These are phyloP conservation scores for Curvularia sp. DNA, from an alignment of 2,329 filamentous ascomycete species.

Conservation along the genomic window DNA sequence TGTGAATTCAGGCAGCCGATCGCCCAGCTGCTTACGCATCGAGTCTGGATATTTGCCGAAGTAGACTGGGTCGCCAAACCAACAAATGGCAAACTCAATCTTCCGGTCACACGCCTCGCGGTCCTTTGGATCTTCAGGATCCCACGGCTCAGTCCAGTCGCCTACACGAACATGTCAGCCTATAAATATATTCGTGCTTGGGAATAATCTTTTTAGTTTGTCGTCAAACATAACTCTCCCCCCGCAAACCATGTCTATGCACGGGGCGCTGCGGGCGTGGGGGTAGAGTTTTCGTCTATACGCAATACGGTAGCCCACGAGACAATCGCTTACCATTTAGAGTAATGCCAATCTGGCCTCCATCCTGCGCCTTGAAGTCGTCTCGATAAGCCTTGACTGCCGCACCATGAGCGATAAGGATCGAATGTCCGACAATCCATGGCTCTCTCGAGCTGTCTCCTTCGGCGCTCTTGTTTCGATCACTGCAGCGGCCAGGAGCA, in stretches of 20 bases:
- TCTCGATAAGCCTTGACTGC: constrained; percentile 84
- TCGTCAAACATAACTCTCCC: neutral
- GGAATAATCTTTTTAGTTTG: neutral
- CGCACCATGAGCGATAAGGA: constrained; percentile 79
- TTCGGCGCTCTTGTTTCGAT: constrained; percentile 72
- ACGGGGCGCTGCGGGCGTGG: constrained; percentile 13
- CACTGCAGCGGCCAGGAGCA: constrained; percentile 81
- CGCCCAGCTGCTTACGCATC: constrained; percentile 81
- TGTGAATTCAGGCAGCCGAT: constrained; percentile 77
- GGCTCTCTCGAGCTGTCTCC: constrained; percentile 80
- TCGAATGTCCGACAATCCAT: constrained; percentile 82
- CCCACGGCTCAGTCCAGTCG: constrained; percentile 84
- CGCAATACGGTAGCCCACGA: constrained; percentile 22
- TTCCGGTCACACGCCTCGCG: constrained; percentile 79
- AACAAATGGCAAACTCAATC: constrained; percentile 85
- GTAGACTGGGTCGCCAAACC: constrained; percentile 90
- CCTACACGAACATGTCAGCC: constrained; percentile 54
- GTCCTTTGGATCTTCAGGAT: constrained; percentile 75
- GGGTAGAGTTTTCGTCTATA: constrained; percentile 21
- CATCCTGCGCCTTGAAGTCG: constrained; percentile 75
- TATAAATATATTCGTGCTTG: neutral
- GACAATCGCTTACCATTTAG: constrained; percentile 69
- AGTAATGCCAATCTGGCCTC: constrained; percentile 85
- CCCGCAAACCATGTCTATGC: neutral
- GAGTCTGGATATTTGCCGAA: constrained; percentile 82